Percentiles rank a stretch among this genome's conserved stretches.
These are phyloP conservation scores for Entomortierella parvispora DNA, from an alignment of 192 early-diverging fungal species.

Conservation along the genomic window DNA sequence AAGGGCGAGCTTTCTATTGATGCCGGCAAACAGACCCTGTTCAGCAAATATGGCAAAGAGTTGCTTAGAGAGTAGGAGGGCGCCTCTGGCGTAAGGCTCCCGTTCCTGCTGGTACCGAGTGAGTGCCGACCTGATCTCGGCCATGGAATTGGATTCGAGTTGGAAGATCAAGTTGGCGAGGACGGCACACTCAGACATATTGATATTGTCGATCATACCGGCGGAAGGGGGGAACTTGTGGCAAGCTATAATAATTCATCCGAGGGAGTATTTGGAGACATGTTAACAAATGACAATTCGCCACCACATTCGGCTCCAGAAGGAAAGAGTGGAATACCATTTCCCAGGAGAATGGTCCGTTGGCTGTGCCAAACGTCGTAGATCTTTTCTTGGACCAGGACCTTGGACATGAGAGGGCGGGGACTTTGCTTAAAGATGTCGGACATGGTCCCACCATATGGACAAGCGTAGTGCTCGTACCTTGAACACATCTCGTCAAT, in stretches of 20 bases:
- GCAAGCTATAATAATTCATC: background rate
- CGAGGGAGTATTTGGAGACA: background rate
- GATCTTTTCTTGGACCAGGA: slow-evolving; percentile 6
- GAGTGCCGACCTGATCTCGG: background rate
- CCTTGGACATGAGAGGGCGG: background rate
- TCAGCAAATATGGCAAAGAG: background rate
- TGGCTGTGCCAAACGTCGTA: background rate
- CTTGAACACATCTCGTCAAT: slow-evolving; percentile 1
- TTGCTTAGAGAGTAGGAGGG: background rate
- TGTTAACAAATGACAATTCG: too few relatives aligned
- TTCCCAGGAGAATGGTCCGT: background rate
- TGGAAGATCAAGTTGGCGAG: background rate
- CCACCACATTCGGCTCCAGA: background rate
- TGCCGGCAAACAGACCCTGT: background rate
- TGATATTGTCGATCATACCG: background rate
- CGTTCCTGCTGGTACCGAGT: background rate
- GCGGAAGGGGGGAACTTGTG: slow-evolving; percentile 6
- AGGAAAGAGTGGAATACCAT: background rate
- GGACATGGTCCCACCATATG: slow-evolving; percentile 1
- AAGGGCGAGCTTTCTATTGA: background rate
- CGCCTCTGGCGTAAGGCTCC: background rate
- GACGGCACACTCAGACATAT: background rate
- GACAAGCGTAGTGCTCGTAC: background rate
- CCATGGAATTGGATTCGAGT: background rate
- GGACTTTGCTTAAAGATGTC: slow-evolving; percentile 11